Evolutionary conservation across 1,284 basidiomycete species (phyloP).

Genomic region (Malassezia brasiliensis): DNA sequence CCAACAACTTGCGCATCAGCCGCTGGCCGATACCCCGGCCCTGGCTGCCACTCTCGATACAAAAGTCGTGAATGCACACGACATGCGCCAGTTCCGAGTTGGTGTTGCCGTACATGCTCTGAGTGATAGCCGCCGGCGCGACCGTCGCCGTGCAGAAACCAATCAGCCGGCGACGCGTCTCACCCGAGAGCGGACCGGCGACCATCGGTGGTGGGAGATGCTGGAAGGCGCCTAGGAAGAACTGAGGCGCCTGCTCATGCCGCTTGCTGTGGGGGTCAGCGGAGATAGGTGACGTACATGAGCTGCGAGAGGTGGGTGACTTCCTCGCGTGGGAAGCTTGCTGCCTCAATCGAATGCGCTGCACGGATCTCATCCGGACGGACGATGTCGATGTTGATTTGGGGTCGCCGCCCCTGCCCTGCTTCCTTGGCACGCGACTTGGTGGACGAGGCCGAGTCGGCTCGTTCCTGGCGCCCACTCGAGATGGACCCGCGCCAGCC

Average conservation of each 20-base stretch:
- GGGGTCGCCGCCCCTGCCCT: neutral
- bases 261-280: slow-evolving; percentile 26
- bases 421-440: neutral
- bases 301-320: slow-evolving; percentile 28
- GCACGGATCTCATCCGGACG: slow-evolving; percentile 30
- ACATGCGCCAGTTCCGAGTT: slow-evolving; percentile 31
- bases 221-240: slow-evolving; percentile 40
- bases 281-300: slow-evolving; percentile 24
- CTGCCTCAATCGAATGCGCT: slow-evolving; percentile 27
- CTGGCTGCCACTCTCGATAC: slow-evolving; percentile 30
- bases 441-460: neutral
- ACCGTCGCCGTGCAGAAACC: slow-evolving; percentile 38
- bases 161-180: slow-evolving; percentile 29
- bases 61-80: slow-evolving; percentile 42
- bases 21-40: slow-evolving; percentile 28
- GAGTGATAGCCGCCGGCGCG: slow-evolving; percentile 31
- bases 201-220: slow-evolving; percentile 33
- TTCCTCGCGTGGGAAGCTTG: slow-evolving; percentile 32
- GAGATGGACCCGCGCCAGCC: neutral
- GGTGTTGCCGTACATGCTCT: slow-evolving; percentile 34
- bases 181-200: slow-evolving; percentile 31
- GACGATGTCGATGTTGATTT: slow-evolving; percentile 31
- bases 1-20: slow-evolving; percentile 32
- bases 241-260: slow-evolving; percentile 35
- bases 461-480: neutral